Evolutionary conservation across 805 yeast genomes (phyloP).

Genomic region (Kluyveromyces siamensis): DNA sequence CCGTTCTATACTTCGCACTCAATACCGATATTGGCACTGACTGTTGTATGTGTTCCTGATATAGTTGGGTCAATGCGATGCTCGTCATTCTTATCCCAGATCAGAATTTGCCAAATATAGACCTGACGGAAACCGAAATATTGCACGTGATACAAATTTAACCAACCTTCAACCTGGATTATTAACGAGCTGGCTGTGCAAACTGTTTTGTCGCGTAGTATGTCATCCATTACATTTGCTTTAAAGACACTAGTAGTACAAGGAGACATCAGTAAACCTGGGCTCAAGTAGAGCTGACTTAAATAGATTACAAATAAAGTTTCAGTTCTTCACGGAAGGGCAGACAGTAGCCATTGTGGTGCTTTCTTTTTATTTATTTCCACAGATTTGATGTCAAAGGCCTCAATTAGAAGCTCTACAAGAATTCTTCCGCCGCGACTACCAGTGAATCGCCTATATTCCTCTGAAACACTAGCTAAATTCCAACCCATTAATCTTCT

Average conservation of each 20-base stretch:
- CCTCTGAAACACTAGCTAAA: conserved; percentile 84
- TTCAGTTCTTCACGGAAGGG: conserved; percentile 4
- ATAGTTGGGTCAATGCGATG: no score
- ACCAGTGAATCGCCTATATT: conserved; percentile 89
- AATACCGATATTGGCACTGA: neutral
- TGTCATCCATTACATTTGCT: no score
- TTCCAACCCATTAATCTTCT: conserved; percentile 97
- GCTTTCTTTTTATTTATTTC: conserved; percentile 23
- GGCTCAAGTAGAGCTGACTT: no score
- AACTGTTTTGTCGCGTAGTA: no score
- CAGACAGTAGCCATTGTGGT: conserved; percentile 26
- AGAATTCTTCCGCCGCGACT: conserved; percentile 84
- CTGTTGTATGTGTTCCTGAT: no score
- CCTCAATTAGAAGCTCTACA: conserved; percentile 83
- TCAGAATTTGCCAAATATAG: neutral
- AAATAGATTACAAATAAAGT: no score
- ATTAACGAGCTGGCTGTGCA: neutral
- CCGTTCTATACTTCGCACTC: neutral
- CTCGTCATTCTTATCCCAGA: neutral
- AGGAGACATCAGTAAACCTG: no score
- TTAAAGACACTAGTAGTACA: no score
- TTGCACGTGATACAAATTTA: neutral
- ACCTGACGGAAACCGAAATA: neutral
- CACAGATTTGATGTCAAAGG: conserved; percentile 26
- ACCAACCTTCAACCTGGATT: neutral